These are phyloP conservation scores for Gossypium thurberi DNA, from an alignment of 345 rosid genomes.

Conservation along the genomic window DNA sequence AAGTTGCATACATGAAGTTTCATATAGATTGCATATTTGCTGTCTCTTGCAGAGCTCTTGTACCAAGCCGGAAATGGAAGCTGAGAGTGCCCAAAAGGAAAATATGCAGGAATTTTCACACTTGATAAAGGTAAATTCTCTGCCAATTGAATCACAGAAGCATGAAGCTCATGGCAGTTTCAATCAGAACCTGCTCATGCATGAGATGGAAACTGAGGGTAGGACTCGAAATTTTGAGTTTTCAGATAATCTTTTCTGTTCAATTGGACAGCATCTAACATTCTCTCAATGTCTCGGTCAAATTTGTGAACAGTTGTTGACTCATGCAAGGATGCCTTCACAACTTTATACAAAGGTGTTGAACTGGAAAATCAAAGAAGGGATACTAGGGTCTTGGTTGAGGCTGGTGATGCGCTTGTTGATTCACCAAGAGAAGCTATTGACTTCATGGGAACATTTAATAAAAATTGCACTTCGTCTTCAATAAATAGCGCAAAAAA, in stretches of 20 bases:
- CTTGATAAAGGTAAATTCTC: constrained; percentile 22
- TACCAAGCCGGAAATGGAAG: constrained; percentile 66
- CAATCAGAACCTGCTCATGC: constrained; percentile 20
- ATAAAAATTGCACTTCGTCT: constrained; percentile 19
- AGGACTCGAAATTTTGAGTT: constrained; percentile 10
- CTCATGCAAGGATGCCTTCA: constrained; percentile 18
- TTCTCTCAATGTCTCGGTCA: neutral
- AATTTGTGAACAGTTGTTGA: constrained; percentile 24
- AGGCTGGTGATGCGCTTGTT: constrained; percentile 19
- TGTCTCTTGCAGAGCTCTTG: constrained; percentile 76
- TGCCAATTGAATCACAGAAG: constrained; percentile 22
- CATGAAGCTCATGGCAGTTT: constrained; percentile 13
- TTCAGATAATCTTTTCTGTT: neutral
- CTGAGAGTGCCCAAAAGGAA: constrained; percentile 42
- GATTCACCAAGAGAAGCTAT: constrained; percentile 46
- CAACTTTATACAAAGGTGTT: constrained; percentile 15
- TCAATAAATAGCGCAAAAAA: constrained; percentile 26
- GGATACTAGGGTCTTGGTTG: constrained; percentile 17
- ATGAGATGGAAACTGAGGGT: constrained; percentile 37
- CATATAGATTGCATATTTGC: constrained; percentile 22
- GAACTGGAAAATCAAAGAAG: constrained; percentile 23
- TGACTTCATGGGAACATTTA: constrained; percentile 69
- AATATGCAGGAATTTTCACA: constrained; percentile 25
- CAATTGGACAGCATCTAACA: constrained; percentile 4
- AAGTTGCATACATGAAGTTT: constrained; percentile 23